A percentile compares a stretch with the other conserved stretches of the same genome.
Conservation (phyloP, 768 basidiomycete genomes). For the Boletus reticuloceps region DNA sequence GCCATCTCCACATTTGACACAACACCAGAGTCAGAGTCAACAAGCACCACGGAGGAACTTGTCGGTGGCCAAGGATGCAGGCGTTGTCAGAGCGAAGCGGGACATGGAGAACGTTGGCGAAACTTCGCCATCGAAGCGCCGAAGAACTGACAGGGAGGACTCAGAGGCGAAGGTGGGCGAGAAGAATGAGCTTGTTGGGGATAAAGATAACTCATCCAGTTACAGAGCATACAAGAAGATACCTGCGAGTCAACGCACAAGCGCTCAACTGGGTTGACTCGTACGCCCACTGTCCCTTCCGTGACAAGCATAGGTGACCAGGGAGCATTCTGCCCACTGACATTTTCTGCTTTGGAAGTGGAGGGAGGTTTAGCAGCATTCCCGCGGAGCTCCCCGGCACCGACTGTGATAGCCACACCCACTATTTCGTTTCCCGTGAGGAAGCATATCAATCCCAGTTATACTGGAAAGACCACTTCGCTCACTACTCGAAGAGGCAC, state of each 20-base stretch:
- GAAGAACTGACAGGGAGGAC: constrained; percentile 9
- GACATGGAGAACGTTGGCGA: constrained; percentile 6
- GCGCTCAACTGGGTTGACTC: background rate
- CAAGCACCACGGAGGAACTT: background rate
- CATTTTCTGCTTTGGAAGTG: background rate
- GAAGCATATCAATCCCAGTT: constrained; percentile 4
- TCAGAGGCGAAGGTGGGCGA: background rate
- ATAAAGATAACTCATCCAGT: background rate
- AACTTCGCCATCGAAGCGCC: constrained; percentile 10
- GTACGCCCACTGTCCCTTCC: background rate
- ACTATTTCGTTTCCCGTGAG: constrained; percentile 22
- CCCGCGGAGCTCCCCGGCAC: background rate
- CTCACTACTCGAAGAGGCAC: background rate
- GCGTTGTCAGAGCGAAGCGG: background rate
- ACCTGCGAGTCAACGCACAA: background rate
- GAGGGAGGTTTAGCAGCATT: background rate
- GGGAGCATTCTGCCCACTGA: background rate
- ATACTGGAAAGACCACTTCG: constrained; percentile 3
- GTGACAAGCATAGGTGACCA: background rate
- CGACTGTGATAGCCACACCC: background rate
- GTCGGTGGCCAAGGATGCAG: background rate
- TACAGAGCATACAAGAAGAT: background rate
- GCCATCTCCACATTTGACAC: background rate
- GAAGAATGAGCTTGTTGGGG: background rate
- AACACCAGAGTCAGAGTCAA: background rate